Conservation (phyloP, 2,329 filamentous ascomycete genomes). For the Colletotrichum graminicola region DNA sequence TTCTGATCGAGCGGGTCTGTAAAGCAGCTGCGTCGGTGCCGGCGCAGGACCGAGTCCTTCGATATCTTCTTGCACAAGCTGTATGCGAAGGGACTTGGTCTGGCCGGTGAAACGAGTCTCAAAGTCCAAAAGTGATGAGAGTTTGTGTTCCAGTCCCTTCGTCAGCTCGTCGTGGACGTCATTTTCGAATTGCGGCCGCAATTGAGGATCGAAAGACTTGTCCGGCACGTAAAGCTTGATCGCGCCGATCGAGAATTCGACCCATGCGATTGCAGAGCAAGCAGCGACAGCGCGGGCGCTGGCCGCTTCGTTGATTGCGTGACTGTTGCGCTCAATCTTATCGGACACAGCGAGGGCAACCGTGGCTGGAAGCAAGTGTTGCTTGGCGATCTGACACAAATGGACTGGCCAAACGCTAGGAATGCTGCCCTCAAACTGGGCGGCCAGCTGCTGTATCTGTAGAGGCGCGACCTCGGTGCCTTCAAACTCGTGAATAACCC, state of each 20-base stretch:
- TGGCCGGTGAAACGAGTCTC: constrained; percentile 77
- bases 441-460: constrained; percentile 19
- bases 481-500: constrained; percentile 1
- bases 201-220: constrained; percentile 84
- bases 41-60: constrained; percentile 74
- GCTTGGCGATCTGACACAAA: constrained; percentile 53
- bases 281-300: constrained; percentile 14
- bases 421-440: constrained; percentile 45
- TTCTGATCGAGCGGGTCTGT: constrained; percentile 76
- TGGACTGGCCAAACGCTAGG: constrained; percentile 56
- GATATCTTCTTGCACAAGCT: constrained; percentile 73
- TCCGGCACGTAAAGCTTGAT: constrained; percentile 88
- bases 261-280: constrained; percentile 70
- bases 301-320: not conserved
- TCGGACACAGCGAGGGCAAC: constrained; percentile 57
- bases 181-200: constrained; percentile 74
- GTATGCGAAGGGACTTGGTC: constrained; percentile 73
- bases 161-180: constrained; percentile 68
- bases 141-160: constrained; percentile 65
- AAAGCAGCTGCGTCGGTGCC: constrained; percentile 73
- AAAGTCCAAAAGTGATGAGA: constrained; percentile 73
- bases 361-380: constrained; percentile 61
- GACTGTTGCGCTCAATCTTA: constrained; percentile 45
- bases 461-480: constrained; percentile 1
- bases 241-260: constrained; percentile 79